Evolutionary conservation across 2,329 filamentous ascomycete species (phyloP), one percentile per base, ranked within the genome.

Genomic region (Neonectria neomacrospora): DNA sequence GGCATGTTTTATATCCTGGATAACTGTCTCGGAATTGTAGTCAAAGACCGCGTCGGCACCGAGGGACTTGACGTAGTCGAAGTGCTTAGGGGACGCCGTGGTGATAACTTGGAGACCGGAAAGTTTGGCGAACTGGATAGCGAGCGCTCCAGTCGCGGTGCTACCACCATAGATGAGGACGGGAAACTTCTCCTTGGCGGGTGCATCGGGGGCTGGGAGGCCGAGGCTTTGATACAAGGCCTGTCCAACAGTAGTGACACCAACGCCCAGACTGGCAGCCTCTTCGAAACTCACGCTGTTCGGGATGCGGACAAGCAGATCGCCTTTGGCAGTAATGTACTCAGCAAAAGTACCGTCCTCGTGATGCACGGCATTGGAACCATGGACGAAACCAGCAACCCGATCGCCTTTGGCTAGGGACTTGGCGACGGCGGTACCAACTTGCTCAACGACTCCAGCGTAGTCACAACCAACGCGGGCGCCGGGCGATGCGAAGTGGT

Each of bases 61-160:
- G 16, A 80, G 76, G 1, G 71, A 72, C 59, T 71, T 30, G 12
- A 79, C 61, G 23, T 75, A 73, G 37, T 74, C 76, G 30, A 75
- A 76, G 65, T 79, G 64, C 66, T 71, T 37, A 74, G 73, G 23
- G 10, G 80, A 81, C 5, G 75, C 69, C 0, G 79, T 81, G 1
- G 79, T 66, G 5, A 80, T 69, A 1, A 81, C 78, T 18, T 59
- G 67, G 18, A 77, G 73, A 1, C 77, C 80, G 6, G 77, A 79
- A 3, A 76, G 68, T 64, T 77, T 79, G 54, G 79, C 79, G 62
- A 72, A 79, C 68, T 82, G 80, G 63, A 82, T 79, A 3, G 76
- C 80, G 56, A 86, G 84, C 52, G 86, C 83, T 74, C 82, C 83
- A 1, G 85, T 86, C 4, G 85, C 86, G 11, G 82, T 87, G 73